Base-by-base conservation (phyloP, 352 stramenopile species). In the Pythium inflatum region DNA sequence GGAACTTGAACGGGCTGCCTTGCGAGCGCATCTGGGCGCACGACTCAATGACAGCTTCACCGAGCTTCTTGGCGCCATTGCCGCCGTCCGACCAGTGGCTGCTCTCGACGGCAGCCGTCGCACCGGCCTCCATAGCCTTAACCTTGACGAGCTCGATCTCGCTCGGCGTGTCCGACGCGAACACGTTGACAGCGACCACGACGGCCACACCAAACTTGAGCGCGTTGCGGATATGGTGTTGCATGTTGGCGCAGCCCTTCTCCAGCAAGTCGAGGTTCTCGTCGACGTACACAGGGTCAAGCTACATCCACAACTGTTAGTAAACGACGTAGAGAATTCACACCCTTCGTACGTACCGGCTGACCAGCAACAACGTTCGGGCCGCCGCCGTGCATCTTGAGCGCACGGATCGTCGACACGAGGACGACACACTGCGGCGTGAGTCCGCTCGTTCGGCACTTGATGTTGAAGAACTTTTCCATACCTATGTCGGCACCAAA, bases 381-480 rank as follows among this genome's bases (percentile, higher is more conserved):
- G 18, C 96, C 98, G n/a, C 98, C 97, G 33, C 98, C 98, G 83
- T 99, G 97, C 93, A 99, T 99, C 84, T 99, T 99, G 25, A 99
- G 79, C 33, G 98, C 97, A 38, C 98, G 94, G 31, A 99, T 93
- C 5, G 98, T 99, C 20, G 97, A 95, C 18, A 99, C 98, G 36
- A 99, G 93, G 46, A 99, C 97, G 41, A 97, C 97, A 66, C 93
- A 99, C 71, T 98, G 92, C 11, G 98, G 98, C n/a, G 88, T 96
- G 9, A 99, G 79, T 18, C 95, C 97, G 65, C 86, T 98, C 36
- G 91, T 87, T 34, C 97, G 89, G 77, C 97, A 99, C 84, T 99
- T 99, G 74, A 99, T 99, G 85, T 99, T 99, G 80, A 99, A 99
- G 76, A 99, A 99, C 80, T 99, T 98, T 70, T 98, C 93, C 81